Evolutionary conservation across 441 rosid species (phyloP).

Genomic region (Arabidopsis lyrata): DNA sequence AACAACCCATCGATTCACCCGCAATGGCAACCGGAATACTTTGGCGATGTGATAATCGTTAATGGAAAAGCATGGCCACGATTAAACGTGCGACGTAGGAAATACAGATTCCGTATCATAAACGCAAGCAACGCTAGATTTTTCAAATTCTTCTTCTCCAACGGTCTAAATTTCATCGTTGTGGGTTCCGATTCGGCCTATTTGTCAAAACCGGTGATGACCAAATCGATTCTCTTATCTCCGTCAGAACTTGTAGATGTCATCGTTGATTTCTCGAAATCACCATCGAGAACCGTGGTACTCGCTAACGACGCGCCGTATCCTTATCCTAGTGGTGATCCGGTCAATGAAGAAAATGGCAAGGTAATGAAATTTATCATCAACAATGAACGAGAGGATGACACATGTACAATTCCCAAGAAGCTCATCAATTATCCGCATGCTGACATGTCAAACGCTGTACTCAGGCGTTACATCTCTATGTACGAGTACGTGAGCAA

Average conservation of each 20-base stretch:
- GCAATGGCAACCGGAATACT: constrained; percentile 96
- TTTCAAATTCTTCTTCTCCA: constrained; percentile 72
- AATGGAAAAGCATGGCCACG: constrained; percentile 95
- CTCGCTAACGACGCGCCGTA: constrained; percentile 73
- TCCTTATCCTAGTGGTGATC: constrained; percentile 80
- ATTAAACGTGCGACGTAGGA: constrained; percentile 74
- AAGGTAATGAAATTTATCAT: constrained; percentile 81
- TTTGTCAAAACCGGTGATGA: constrained; percentile 51
- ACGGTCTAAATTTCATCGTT: constrained; percentile 66
- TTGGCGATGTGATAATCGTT: constrained; percentile 80
- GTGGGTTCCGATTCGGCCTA: constrained; percentile 77
- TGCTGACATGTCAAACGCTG: constrained; percentile 53
- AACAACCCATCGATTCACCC: constrained; percentile 90
- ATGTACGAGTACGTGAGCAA: constrained; percentile 80
- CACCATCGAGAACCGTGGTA: constrained; percentile 56
- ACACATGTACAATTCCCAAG: constrained; percentile 55
- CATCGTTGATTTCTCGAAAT: constrained; percentile 74
- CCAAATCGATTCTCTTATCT: constrained; percentile 61
- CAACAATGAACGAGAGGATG: constrained; percentile 46
- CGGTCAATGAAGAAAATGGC: constrained; percentile 63
- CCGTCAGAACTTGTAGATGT: constrained; percentile 89
- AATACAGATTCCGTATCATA: constrained; percentile 80
- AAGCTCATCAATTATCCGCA: constrained; percentile 56
- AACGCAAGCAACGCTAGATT: constrained; percentile 92
- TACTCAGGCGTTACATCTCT: constrained; percentile 65